Evolutionary conservation across 129 eudicot species (phyloP).

Genomic region (Chrysanthemum lavandulifolium): DNA sequence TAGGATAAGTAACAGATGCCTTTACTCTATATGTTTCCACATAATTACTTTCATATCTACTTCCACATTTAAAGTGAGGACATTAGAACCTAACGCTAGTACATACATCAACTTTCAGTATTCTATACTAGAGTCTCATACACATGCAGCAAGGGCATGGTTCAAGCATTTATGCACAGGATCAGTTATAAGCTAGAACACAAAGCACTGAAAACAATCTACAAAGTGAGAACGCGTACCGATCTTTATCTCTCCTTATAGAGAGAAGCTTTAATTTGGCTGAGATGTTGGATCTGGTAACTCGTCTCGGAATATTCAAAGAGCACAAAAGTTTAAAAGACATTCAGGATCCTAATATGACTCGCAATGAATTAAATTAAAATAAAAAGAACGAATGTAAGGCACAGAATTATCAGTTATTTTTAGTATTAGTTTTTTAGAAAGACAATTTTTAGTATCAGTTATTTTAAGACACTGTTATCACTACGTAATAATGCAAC

Average conservation of each 20-base stretch:
- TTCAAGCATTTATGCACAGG: neutral
- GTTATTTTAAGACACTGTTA: too few relatives aligned
- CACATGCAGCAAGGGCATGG: constrained; percentile 7
- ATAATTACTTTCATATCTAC: neutral
- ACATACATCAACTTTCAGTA: neutral
- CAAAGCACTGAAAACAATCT: too few relatives aligned
- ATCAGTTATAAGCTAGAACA: too few relatives aligned
- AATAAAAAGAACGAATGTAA: too few relatives aligned
- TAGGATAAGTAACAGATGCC: too few relatives aligned
- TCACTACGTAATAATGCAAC: too few relatives aligned
- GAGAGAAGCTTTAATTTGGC: constrained; percentile 39
- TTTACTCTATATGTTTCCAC: neutral
- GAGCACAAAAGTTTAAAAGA: constrained; percentile 20
- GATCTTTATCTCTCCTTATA: constrained; percentile 42
- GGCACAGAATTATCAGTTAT: too few relatives aligned
- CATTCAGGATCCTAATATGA: constrained; percentile 33
- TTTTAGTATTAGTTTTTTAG: too few relatives aligned
- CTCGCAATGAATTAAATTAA: too few relatives aligned
- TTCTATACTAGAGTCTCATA: neutral
- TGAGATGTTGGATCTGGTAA: constrained; percentile 89
- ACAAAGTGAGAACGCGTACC: constrained; percentile 29
- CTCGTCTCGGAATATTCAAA: constrained; percentile 91
- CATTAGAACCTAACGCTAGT: neutral
- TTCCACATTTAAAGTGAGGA: neutral
- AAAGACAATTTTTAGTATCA: too few relatives aligned